Evolutionary conservation across 495 filamentous ascomycete species (phyloP), one percentile per base, ranked within the genome.

Genomic region (Thermothielavioides terrestris): DNA sequence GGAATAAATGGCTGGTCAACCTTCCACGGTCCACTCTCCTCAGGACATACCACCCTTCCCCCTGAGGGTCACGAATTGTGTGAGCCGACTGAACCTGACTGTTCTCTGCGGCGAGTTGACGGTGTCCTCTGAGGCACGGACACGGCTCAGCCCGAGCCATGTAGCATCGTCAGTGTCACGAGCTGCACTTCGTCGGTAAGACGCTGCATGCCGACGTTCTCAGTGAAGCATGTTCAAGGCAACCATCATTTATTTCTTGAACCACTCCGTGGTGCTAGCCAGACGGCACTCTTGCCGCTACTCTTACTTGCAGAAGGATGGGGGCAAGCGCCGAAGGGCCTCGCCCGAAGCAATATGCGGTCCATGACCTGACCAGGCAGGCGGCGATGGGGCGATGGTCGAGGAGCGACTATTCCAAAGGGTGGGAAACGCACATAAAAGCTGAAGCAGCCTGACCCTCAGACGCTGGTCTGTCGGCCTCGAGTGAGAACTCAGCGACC

Each of bases 81-180:
- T 11, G 15, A 43, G 46, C 38, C 42, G 45, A 30, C 32, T 30
- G 17, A 34, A 27, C 31, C 30, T 18, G 26, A n/a, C 26, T 17
- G 26, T 47, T 42, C 38, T 43, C 38, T 44, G 42, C 37, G 27
- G 56, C 56, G 52, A 18, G 20, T 22, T 35, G 42, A 58, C 49
- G 53, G 58, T 51, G 45, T 41, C 35, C 27, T 22, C 34, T 18
- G 44, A 42, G 55, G 42, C 52, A 51, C 46, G 41, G 60, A 65
- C 58, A 65, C 60, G 62, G 62, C 58, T 30, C 60, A 59, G 45
- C 32, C 60, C 60, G 60, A 50, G 30, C 42, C 42, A 56, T 44
- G 53, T 65, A 32, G 62, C 52, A 58, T 61, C 58, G 53, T 34
- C 15, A 35, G 31, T 57, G 52, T 61, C 57, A 63, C 57, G 49